Base-by-base conservation (phyloP, 768 basidiomycete genomes). In the Trametes sanguinea region DNA sequence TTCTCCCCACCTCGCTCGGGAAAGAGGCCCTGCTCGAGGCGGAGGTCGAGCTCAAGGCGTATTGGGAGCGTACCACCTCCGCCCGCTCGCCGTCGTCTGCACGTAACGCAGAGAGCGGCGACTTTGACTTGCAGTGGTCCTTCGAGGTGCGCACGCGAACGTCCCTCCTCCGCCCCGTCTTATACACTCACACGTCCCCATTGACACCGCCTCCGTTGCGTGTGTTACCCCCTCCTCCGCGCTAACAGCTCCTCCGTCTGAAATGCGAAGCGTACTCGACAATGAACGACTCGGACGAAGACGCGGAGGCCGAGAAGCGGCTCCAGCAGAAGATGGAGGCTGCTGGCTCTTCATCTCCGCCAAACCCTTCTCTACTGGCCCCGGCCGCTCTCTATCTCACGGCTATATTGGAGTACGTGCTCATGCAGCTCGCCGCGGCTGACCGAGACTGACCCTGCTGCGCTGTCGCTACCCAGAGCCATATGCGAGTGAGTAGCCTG, bases 1-100 rank as follows among this genome's bases (percentile, higher is more conserved):
- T 90, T 43, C 77, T 94, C 32, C 89, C 92, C 7, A 92, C 89
- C 5, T 81, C 85, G 53, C 81, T 97, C 47, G 95, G 94, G 51
- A 94, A 97, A 76, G 92, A 95, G 71, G 94, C 94, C 2, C 78
- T 96, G 16, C 78, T 95, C 51, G 95, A 98, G 76, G 95, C 95
- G 0, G 95, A 98, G 71, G 81, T 98, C 45, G 95, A 97, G 73
- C 74, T 97, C 48, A 83, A 92, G 69, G 92, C 92, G 7, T 95
- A 95, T 78, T 90, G 88, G 84, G 92, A 93, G 67, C 82, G 87
- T 58, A 91, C 86, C 70, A 75, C 45, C 76, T 80, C 50, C 69
- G 75, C 53, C 70, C 71, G 40, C 66, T 69, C 40, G 69, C 73
- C 35, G 52, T 71, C 30, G 48, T 67, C 76, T 42, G 85, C 85